Conservation (phyloP, 805 yeast species). For the Nakazawaea populi region DNA sequence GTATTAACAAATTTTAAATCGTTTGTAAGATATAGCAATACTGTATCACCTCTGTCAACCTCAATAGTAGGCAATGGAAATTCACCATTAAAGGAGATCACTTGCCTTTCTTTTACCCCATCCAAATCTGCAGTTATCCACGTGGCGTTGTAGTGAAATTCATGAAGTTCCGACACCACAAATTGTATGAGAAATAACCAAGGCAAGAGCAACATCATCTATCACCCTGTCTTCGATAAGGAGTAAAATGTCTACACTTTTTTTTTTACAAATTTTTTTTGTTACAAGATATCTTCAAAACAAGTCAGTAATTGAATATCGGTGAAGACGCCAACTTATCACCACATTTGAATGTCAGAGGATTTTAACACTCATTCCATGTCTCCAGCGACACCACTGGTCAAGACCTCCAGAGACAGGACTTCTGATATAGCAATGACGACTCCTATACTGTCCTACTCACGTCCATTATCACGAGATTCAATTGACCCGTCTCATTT, state of each 20-base stretch:
- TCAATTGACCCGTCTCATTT: neutral
- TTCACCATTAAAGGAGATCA: slow-evolving; percentile 61
- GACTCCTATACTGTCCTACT: neutral
- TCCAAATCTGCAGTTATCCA: slow-evolving; percentile 67
- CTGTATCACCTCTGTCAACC: slow-evolving; percentile 57
- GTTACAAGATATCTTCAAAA: no score
- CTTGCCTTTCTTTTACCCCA: slow-evolving; percentile 46
- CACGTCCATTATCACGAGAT: neutral
- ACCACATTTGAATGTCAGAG: neutral
- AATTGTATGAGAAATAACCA: neutral
- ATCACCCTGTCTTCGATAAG: neutral
- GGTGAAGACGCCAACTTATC: no score
- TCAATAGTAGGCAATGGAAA: slow-evolving; percentile 75
- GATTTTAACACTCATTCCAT: neutral
- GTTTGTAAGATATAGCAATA: slow-evolving; percentile 55
- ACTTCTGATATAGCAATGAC: no score
- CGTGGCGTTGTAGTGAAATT: slow-evolving; percentile 48
- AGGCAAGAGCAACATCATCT: neutral
- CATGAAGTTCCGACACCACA: slow-evolving; percentile 35
- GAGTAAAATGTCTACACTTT: neutral
- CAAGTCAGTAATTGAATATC: no score
- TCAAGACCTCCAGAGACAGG: neutral
- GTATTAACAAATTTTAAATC: slow-evolving; percentile 50
- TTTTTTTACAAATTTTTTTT: no score
- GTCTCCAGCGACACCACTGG: neutral